Evolutionary conservation across 352 stramenopile genomes (phyloP), one percentile per base, ranked within the genome.

Genomic region (Pythium diclinum): DNA sequence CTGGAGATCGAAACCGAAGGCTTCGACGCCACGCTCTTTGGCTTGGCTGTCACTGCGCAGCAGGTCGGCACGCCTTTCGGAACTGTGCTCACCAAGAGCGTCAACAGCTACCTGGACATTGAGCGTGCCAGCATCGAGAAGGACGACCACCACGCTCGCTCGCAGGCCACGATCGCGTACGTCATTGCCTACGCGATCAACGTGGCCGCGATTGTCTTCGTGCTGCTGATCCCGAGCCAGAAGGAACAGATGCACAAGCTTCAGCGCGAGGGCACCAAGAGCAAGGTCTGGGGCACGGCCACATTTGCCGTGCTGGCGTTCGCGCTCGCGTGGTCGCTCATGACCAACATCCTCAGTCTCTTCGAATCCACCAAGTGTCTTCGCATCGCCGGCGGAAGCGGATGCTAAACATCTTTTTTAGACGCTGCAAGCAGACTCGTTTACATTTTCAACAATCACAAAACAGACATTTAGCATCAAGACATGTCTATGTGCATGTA

Each of bases 321-420:
- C 42, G 32, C 36, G 17, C 57, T 74, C 40, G 36, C 70, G 33
- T 69, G 56, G 57, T 48, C 64, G 34, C 59, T 77, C n/a, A 71
- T 65, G 56, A 74, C 64, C 33, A 77, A 74, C 52, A 30, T 77
- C 46, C 25, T 77, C 42, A 56, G 52, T n/a, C 56, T 77, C 7
- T 77, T 64, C 33, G 34, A 54, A 6, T 62, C 51, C 9, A 77
- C 71, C 25, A 55, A 58, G 48, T 77, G 71, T 42, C 53, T 72
- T 5, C 56, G 56, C 34, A 67, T 77, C 49, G 67, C 68, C n/a
- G 71, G 71, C 34, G 67, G 71, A 32, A 47, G 17, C 3, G 68
- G 25, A 28, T 28, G 25, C 25, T 28, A 28, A 28, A 28, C 2
- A 2, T 5, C 25, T 3, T 28, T 28, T 28, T 2, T 28, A 28